Evolutionary conservation across 306 rosid species (phyloP).

Genomic region (Cicer judaicum): DNA sequence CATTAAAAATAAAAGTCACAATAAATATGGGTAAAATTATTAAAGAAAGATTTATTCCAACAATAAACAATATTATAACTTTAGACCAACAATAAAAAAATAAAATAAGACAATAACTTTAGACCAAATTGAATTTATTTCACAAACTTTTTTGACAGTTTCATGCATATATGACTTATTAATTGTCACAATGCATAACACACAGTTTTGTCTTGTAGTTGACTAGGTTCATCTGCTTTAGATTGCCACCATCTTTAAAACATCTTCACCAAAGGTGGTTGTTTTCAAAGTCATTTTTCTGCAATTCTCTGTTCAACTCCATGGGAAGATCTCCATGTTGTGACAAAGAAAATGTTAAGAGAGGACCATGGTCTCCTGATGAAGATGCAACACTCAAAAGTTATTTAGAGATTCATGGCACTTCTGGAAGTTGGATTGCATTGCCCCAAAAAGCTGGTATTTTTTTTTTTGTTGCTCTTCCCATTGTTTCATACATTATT

Average conservation of each 20-base stretch:
- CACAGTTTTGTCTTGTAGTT: constrained; percentile 37
- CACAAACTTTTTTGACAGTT: constrained; percentile 15
- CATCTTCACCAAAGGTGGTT: constrained; percentile 15
- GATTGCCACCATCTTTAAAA: constrained; percentile 52
- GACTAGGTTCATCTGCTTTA: constrained; percentile 48
- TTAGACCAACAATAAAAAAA: not conserved
- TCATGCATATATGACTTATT: not conserved
- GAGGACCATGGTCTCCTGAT: constrained; percentile 94
- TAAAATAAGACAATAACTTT: not conserved
- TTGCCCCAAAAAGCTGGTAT: constrained; percentile 86
- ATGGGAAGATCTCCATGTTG: constrained; percentile 98
- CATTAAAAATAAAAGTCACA: not conserved
- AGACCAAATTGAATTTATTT: constrained; percentile 16
- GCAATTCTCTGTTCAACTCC: constrained; percentile 30
- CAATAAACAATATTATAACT: constrained; percentile 11
- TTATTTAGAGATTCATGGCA: constrained; percentile 70
- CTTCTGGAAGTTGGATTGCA: constrained; percentile 82
- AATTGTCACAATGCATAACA: constrained; percentile 9
- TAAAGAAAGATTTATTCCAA: not conserved
- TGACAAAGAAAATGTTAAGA: constrained; percentile 86
- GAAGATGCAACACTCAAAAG: constrained; percentile 81
- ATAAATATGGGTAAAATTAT: not conserved
- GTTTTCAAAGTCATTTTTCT: constrained; percentile 5
- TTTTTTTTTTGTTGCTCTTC: constrained; percentile 31
- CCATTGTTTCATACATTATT: not conserved